These are phyloP conservation scores for Pisolithus marmoratus DNA, from an alignment of 768 basidiomycete genomes.

Conservation along the genomic window DNA sequence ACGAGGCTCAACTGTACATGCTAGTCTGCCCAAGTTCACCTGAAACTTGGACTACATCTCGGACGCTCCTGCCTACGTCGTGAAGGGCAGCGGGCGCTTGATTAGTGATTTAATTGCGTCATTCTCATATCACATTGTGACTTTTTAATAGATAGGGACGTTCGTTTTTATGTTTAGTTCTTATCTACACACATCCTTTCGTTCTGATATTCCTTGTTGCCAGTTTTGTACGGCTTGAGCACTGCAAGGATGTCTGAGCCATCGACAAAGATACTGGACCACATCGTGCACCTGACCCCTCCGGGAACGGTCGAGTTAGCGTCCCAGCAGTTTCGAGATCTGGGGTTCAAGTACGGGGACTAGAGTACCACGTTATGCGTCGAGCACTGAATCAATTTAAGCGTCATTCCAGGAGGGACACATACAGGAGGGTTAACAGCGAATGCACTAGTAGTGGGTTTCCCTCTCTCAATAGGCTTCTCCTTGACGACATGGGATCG, in stretches of 20 bases:
- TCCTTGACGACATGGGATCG: background rate
- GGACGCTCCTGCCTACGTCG: background rate
- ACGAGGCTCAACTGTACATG: constrained; percentile 4
- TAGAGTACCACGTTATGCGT: background rate
- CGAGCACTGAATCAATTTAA: constrained; percentile 18
- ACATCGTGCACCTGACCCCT: constrained; percentile 68
- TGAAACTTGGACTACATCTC: background rate
- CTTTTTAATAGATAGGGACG: no score
- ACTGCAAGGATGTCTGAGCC: constrained; percentile 15
- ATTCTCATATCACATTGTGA: no score
- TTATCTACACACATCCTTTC: background rate
- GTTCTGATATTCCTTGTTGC: background rate
- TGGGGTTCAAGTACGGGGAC: constrained; percentile 59
- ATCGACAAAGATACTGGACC: constrained; percentile 50
- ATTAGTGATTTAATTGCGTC: no score
- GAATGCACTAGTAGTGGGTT: constrained; percentile 57
- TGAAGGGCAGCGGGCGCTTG: background rate
- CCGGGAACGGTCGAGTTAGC: constrained; percentile 49
- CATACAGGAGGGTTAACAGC: constrained; percentile 59
- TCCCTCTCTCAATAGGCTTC: no score
- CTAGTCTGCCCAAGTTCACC: background rate
- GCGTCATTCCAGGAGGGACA: constrained; percentile 61
- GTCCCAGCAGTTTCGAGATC: constrained; percentile 45
- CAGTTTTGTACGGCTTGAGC: background rate
- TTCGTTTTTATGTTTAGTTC: no score